phyloP scores from a whole-genome alignment of 2,329 filamentous ascomycete species.

The Fusarium phyllophilum region DNA sequence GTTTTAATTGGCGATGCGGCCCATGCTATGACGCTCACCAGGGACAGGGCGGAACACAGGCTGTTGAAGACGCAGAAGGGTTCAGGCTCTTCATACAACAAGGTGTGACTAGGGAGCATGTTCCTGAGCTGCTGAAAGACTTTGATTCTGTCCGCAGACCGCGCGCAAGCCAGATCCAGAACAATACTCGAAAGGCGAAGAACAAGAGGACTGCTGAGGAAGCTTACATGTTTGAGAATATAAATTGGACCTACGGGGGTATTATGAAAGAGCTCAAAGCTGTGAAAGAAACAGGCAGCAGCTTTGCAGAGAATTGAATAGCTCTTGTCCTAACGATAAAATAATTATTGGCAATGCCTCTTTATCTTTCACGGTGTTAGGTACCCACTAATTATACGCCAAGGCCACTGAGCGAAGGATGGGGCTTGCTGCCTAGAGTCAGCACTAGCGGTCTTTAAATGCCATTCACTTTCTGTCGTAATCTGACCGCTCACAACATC shows the following conservation, averaged over 20 bases:
- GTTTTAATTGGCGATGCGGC: background rate
- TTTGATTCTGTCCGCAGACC: background rate
- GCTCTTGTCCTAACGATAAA: background rate
- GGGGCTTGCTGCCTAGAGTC: background rate
- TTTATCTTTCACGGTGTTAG: background rate
- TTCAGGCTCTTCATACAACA: background rate
- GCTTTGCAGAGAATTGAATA: rapidly evolving
- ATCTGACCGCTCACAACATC: background rate
- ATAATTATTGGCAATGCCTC: background rate
- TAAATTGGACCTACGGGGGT: background rate
- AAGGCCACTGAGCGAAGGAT: background rate
- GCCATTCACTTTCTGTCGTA: background rate
- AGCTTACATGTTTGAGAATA: background rate
- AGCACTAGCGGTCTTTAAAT: background rate
- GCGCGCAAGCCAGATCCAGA: background rate
- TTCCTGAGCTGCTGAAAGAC: background rate
- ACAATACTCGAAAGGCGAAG: background rate
- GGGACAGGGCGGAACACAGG: background rate
- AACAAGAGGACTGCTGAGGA: background rate
- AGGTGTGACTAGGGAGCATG: rapidly evolving
- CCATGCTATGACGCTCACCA: background rate
- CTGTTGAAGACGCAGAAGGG: background rate
- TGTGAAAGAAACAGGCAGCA: background rate
- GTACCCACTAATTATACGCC: background rate
- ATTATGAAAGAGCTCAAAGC: background rate